These are phyloP conservation scores for Pouteria campechiana DNA, from an alignment of 179 eudicot species.

Conservation along the genomic window DNA sequence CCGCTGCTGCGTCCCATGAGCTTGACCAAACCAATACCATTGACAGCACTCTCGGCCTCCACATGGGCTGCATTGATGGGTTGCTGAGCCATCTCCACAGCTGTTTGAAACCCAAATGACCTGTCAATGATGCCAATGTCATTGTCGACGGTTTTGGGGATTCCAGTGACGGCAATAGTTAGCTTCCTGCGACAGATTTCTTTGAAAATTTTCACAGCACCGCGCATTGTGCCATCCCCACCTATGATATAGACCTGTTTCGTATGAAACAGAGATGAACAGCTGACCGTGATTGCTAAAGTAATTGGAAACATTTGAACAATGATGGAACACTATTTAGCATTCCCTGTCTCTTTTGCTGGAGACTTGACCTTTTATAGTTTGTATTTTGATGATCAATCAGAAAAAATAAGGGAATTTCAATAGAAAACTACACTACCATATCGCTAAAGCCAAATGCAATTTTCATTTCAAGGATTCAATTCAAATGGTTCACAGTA, in stretches of 20 bases:
- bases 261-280: neutral
- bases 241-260: slow-evolving; percentile 64
- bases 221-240: slow-evolving; percentile 87
- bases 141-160: slow-evolving; percentile 82
- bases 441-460: too few species aligned
- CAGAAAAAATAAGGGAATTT: too few species aligned
- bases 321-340: too few species aligned
- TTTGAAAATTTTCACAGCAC: slow-evolving; percentile 55
- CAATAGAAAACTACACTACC: too few species aligned
- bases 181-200: slow-evolving; percentile 49
- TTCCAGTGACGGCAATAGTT: slow-evolving; percentile 37
- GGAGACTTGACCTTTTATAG: too few species aligned
- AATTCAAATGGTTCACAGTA: too few species aligned
- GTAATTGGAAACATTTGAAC: too few species aligned
- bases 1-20: slow-evolving; percentile 85
- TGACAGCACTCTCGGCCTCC: slow-evolving; percentile 80
- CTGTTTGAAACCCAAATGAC: slow-evolving; percentile 81
- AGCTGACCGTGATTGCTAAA: neutral
- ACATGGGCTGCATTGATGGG: slow-evolving; percentile 70
- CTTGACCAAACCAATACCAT: slow-evolving; percentile 76
- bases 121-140: slow-evolving; percentile 68
- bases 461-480: too few species aligned
- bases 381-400: too few species aligned
- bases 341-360: too few species aligned
- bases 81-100: slow-evolving; percentile 75